Conservation (phyloP, 176 grass and related monocot species). For the Rhynchospora pubera region DNA sequence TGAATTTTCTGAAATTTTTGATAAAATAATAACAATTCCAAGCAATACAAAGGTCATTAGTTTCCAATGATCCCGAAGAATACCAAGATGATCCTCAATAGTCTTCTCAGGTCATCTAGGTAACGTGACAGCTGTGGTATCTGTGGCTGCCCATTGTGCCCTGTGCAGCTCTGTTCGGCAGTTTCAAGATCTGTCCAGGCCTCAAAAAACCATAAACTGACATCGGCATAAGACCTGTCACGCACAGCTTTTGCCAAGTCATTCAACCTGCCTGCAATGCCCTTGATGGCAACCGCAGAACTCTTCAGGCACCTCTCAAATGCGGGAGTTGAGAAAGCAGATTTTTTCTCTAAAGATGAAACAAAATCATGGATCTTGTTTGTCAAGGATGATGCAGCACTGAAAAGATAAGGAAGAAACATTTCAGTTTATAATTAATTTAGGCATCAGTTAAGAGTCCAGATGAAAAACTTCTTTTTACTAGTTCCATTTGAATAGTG, state of each 20-base stretch:
- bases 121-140: not conserved
- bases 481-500: not conserved
- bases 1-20: not conserved
- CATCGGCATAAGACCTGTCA: not conserved
- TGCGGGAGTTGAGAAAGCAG: not conserved
- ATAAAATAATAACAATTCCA: not conserved
- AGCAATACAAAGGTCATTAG: not conserved
- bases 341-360: not conserved
- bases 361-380: slow-evolving; percentile 1
- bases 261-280: not conserved
- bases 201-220: not conserved
- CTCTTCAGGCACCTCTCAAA: not conserved
- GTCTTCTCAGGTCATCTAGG: not conserved
- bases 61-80: not conserved
- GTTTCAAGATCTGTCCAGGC: not conserved
- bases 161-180: not conserved
- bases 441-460: not conserved
- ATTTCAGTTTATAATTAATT: no score
- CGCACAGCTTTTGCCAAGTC: not conserved
- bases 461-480: not conserved
- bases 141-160: not conserved
- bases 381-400: slow-evolving; percentile 4
- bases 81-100: not conserved
- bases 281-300: not conserved
- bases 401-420: not conserved